Percentiles rank a stretch among this genome's conserved stretches.
phyloP scores from a whole-genome alignment of 2,329 filamentous ascomycete species.

The Lachnellula occidentalis region DNA sequence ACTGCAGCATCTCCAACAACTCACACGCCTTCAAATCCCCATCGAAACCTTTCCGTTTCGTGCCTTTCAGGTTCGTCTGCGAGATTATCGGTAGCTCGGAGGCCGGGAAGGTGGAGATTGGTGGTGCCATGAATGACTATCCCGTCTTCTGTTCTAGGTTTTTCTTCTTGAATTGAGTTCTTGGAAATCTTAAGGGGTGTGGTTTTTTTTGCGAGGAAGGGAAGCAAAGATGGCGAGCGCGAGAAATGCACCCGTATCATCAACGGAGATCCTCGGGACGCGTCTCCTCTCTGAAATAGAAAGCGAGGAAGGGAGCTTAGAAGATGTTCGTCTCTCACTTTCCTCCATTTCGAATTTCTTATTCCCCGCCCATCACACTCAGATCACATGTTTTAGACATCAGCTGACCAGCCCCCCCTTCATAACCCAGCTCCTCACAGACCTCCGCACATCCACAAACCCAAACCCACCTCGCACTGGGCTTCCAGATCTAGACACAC shows the following conservation, averaged over 20 bases:
- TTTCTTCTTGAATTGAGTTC: not conserved
- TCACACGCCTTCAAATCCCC: constrained; percentile 52
- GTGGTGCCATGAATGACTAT: constrained; percentile 47
- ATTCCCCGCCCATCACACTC: not conserved
- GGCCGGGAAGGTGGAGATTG: constrained; percentile 49
- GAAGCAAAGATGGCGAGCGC: constrained; percentile 4
- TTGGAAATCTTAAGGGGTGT: not conserved
- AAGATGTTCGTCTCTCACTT: constrained; percentile 44
- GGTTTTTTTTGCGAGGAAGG: not conserved
- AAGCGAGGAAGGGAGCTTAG: constrained; percentile 45
- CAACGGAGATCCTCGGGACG: constrained; percentile 36
- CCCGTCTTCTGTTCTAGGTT: not conserved
- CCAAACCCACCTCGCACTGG: constrained; percentile 9
- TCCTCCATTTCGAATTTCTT: not conserved
- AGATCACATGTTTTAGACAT: constrained; percentile 3
- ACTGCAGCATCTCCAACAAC: constrained; percentile 55
- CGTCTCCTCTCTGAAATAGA: constrained; percentile 50
- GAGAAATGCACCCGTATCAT: constrained; percentile 9
- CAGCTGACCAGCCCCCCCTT: constrained; percentile 7
- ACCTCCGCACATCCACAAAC: constrained; percentile 5
- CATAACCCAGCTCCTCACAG: constrained; percentile 14
- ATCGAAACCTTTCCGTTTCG: constrained; percentile 45
- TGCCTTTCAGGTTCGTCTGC: constrained; percentile 39
- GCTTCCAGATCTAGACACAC: constrained; percentile 41
- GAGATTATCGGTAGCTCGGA: constrained; percentile 44